Base-by-base conservation (phyloP, 164 flowering plant genomes). In the Malania oleifera region DNA sequence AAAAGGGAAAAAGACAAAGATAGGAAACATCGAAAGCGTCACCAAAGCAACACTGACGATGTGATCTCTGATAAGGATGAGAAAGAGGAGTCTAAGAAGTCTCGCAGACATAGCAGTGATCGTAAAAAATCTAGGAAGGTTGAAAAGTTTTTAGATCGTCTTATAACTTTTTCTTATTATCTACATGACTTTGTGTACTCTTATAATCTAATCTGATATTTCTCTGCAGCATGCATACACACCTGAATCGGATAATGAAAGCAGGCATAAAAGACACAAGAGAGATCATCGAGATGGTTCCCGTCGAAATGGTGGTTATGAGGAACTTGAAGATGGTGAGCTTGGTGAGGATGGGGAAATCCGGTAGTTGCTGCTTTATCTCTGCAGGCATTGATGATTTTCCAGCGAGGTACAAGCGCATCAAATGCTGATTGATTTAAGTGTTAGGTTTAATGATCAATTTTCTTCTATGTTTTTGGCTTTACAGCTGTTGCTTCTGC, bases 271-370 rank as follows among this genome's bases (percentile, higher is more conserved):
- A 70, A 80, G 75, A 57, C 99, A 85, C 62, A 87, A 73, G 69
- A 75, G 89, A 71, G 96, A 95, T 41, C 82, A 82, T 57, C 70
- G 87, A n/a, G 87, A 89, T 69, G 71, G 84, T 49, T 84, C 91
- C 20, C 88, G 85, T 49, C 73, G 82, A 75, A 82, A 67, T 73
- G 82, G 81, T 39, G 83, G 77, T 60, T 62, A 84, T 52, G 99
- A 85, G 55, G 99, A 95, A 61, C 95, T 95, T 61, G 99, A 95
- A 75, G 99, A 95, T 76, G 99, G 99, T 51, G 99, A 93, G 70
- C 76, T 90, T 64, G 97, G 99, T 49, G 87, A 85, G 75, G 98
- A 91, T 74, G 95, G 91, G 50, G 98, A 91, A 74, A 86, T 85
- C 52, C 75, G 66, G 77, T 84, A 78, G 73, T 60, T 61, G 22